Percentiles rank a stretch among this genome's conserved stretches.
phyloP scores from a whole-genome alignment of 345 rosid genomes.

The Mangifera indica region DNA sequence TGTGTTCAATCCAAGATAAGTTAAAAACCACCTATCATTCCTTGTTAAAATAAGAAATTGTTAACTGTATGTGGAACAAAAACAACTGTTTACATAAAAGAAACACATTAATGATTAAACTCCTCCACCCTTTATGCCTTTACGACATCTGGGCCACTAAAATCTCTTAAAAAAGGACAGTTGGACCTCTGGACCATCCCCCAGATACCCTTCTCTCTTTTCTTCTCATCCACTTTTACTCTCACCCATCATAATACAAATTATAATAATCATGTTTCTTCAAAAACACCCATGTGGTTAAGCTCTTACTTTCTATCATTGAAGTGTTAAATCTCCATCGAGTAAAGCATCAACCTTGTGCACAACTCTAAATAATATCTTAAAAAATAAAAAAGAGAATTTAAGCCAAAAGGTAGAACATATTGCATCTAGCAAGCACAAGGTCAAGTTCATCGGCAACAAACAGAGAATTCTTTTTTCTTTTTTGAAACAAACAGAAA shows the following conservation, averaged over 20 bases:
- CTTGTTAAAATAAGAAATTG: constrained; percentile 10
- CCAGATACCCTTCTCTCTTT: constrained; percentile 12
- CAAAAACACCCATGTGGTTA: constrained; percentile 29
- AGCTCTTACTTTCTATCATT: neutral
- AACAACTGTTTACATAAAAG: constrained; percentile 23
- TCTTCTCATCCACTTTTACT: constrained; percentile 9
- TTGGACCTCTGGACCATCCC: constrained; percentile 43
- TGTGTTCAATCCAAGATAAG: neutral
- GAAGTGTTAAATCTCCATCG: constrained; percentile 10
- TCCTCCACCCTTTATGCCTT: constrained; percentile 26
- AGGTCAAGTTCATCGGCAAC: neutral
- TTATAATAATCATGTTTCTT: constrained; percentile 14
- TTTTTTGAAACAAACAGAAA: neutral
- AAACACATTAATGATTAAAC: constrained; percentile 37
- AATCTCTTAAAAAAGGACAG: constrained; percentile 25
- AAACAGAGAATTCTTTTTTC: neutral
- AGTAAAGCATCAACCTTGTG: neutral
- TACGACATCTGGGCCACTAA: constrained; percentile 45
- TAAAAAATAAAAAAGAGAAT: no score
- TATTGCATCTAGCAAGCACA: neutral
- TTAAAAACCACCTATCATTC: neutral
- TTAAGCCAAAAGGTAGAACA: no score
- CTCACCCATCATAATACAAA: constrained; percentile 6
- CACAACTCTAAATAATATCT: neutral
- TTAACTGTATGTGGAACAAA: constrained; percentile 22